Percentiles rank a stretch among this genome's conserved stretches.
Evolutionary conservation across 2,329 filamentous ascomycete genomes (phyloP).

Genomic region (Penicillium sp.): DNA sequence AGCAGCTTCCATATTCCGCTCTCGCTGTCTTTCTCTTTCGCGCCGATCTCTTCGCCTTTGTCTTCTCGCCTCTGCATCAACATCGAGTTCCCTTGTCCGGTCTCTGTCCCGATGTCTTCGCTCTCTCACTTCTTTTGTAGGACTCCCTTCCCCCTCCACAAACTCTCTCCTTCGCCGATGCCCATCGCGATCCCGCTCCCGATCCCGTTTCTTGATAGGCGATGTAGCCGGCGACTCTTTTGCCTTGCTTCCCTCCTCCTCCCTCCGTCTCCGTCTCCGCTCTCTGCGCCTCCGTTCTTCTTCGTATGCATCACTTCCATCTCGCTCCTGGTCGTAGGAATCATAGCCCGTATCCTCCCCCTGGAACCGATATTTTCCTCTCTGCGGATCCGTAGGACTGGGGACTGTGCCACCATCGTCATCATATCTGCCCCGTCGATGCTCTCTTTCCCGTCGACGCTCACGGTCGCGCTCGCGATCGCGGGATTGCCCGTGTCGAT

Average conservation of each 20-base stretch:
- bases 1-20: constrained; percentile 5
- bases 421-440: constrained; percentile 14
- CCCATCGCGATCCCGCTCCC: constrained; percentile 35
- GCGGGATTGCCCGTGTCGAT: constrained; percentile 29
- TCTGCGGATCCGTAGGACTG: constrained; percentile 14
- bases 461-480: constrained; percentile 23
- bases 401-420: constrained; percentile 15
- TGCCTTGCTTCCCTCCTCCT: constrained; percentile 30
- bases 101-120: constrained; percentile 20
- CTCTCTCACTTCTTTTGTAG: constrained; percentile 16
- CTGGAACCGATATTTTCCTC: constrained; percentile 21
- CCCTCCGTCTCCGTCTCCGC: constrained; percentile 18
- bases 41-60: constrained; percentile 24
- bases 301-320: constrained; percentile 20
- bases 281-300: constrained; percentile 24
- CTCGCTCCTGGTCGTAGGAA: constrained; percentile 24
- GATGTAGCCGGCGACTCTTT: constrained; percentile 40
- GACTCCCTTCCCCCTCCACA: constrained; percentile 31
- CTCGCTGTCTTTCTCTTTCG: constrained; percentile 24
- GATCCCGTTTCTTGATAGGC: constrained; percentile 36
- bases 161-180: constrained; percentile 27
- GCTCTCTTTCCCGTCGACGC: constrained; percentile 11
- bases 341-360: constrained; percentile 21
- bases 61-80: constrained; percentile 27
- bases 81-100: constrained; percentile 11